A percentile compares a stretch with the other conserved stretches of the same genome.
Evolutionary conservation across 2,329 filamentous ascomycete genomes (phyloP).

Genomic region (Aspergillus novoparasiticus): DNA sequence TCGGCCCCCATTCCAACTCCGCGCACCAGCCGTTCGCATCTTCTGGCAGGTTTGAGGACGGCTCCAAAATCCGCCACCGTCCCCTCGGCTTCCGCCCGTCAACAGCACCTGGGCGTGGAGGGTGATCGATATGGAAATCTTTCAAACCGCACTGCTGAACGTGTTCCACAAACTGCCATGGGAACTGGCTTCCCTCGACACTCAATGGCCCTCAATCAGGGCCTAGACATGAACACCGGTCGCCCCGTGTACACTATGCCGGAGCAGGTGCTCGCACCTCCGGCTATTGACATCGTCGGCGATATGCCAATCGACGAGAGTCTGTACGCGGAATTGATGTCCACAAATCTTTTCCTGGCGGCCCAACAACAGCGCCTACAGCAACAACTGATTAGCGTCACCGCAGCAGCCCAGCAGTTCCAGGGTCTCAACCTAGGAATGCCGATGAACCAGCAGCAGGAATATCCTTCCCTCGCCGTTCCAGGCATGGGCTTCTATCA

Average conservation of each 20-base stretch:
- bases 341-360: conserved; percentile 87
- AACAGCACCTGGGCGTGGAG: conserved; percentile 54
- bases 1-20: conserved; percentile 76
- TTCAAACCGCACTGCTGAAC: conserved; percentile 47
- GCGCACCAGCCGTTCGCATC: conserved; percentile 89
- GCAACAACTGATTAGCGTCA: conserved; percentile 85
- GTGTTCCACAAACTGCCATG: conserved; percentile 62
- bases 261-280: conserved; percentile 75
- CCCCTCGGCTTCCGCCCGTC: conserved; percentile 65
- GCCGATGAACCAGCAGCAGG: conserved; percentile 49
- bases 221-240: conserved; percentile 45
- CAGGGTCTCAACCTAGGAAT: conserved; percentile 71
- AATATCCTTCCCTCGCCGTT: conserved; percentile 54
- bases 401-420: conserved; percentile 80
- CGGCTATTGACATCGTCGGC: conserved; percentile 70
- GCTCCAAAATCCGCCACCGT: conserved; percentile 84
- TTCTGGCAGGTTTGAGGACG: conserved; percentile 89
- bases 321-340: conserved; percentile 83
- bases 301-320: conserved; percentile 80
- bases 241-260: conserved; percentile 67
- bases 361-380: conserved; percentile 95
- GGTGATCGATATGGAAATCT: conserved; percentile 50
- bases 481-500: conserved; percentile 62
- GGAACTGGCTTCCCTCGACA: conserved; percentile 56
- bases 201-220: conserved; percentile 37